phyloP scores from a whole-genome alignment of 2,329 filamentous ascomycete species.

The Botryotinia globosa region DNA sequence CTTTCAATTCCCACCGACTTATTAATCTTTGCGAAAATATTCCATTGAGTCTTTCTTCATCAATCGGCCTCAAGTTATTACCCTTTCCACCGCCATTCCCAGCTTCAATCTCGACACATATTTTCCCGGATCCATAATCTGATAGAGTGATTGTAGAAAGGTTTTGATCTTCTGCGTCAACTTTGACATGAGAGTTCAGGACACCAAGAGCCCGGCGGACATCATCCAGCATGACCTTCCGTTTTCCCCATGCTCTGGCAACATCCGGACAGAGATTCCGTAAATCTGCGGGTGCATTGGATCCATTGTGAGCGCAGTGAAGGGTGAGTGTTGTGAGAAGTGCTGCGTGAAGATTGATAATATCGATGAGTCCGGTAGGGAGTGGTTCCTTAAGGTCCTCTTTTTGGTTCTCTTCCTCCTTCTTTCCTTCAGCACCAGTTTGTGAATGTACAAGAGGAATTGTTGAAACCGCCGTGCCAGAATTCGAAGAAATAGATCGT shows the following conservation, averaged over 20 bases:
- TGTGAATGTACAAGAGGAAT: slow-evolving; percentile 21
- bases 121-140: slow-evolving; percentile 53
- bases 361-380: slow-evolving; percentile 53
- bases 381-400: slow-evolving; percentile 34
- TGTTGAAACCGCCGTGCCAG: slow-evolving; percentile 16
- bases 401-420: slow-evolving; percentile 5
- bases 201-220: slow-evolving; percentile 65
- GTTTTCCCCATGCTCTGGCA: slow-evolving; percentile 69
- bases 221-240: slow-evolving; percentile 62
- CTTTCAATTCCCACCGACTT: slow-evolving; percentile 42
- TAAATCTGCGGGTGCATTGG: slow-evolving; percentile 61
- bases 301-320: slow-evolving; percentile 67
- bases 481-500: slow-evolving; percentile 25
- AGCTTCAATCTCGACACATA: slow-evolving; percentile 55
- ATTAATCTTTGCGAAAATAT: slow-evolving; percentile 54
- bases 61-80: slow-evolving; percentile 42
- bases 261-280: slow-evolving; percentile 59
- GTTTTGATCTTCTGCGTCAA: slow-evolving; percentile 41
- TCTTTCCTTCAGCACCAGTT: not conserved
- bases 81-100: slow-evolving; percentile 22
- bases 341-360: slow-evolving; percentile 62
- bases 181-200: slow-evolving; percentile 40
- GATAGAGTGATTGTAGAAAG: slow-evolving; percentile 42
- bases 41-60: slow-evolving; percentile 52
- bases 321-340: slow-evolving; percentile 67